Evolutionary conservation across 1,284 basidiomycete genomes (phyloP), one percentile per base, ranked within the genome.

Genomic region (Agaricales sp.): DNA sequence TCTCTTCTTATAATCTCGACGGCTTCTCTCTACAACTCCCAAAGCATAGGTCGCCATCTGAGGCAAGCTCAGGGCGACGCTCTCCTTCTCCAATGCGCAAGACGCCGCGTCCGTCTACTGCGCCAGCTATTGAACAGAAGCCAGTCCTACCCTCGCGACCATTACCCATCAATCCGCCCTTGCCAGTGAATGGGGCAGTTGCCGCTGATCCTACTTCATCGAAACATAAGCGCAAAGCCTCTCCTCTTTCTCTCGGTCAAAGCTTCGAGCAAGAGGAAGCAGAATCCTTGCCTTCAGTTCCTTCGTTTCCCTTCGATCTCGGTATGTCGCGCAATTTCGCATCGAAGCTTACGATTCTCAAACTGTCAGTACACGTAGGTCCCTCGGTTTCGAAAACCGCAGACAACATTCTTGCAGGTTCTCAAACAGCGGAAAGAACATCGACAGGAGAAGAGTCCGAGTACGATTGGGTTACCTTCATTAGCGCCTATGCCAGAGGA

Each of bases 401-500:
- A n/a, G n/a, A n/a, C n/a, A n/a, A n/a, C n/a, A n/a, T n/a, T n/a
- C n/a, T n/a, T n/a, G n/a, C n/a, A n/a, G n/a, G n/a, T n/a, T n/a
- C n/a, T n/a, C n/a, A n/a, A n/a, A n/a, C n/a, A n/a, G 30, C 11
- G 30, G 30, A 45, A 13, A 21, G 19, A 24, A 16, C 18, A 18
- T 43, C 56, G 30, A 53, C 51, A 26, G 12, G 37, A 39, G 52
- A 46, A n/a, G 59, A 63, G 37, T 61, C 66, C 11, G 75, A 75
- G 45, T 76, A 75, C 56, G 82, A 87, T 58, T 92, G 89, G 89
- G 71, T 74, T 16, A 78, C 80, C 0, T 92, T 92, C 62, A 77
- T 87, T 51, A 66, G 72, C 37, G 80, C 85, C 0, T 92, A 92
- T 61, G 79, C 87, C 0, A 62, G 74, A 22, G 89, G 89, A 11